phyloP scores from a whole-genome alignment of 164 flowering plant species.

The Chimonanthus salicifolius region DNA sequence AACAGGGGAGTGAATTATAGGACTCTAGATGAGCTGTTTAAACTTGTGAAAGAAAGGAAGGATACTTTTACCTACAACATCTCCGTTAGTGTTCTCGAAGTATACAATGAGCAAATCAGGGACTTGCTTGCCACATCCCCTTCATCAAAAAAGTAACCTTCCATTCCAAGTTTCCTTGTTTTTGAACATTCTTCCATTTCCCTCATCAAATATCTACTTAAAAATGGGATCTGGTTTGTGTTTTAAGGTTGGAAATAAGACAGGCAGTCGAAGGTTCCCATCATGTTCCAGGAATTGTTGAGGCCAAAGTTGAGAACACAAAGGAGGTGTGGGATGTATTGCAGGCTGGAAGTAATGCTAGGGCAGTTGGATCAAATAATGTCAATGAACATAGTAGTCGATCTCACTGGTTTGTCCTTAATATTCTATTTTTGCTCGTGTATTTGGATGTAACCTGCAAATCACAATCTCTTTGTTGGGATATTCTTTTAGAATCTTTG shows the following conservation, averaged over 20 bases:
- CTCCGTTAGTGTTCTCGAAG: conserved; percentile 90
- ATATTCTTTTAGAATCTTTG: too few species aligned
- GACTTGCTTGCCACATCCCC: conserved; percentile 68
- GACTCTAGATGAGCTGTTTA: conserved; percentile 69
- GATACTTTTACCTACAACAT: conserved; percentile 52
- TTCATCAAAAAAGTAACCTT: conserved; percentile 56
- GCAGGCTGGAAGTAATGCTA: conserved; percentile 76
- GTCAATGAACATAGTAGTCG: conserved; percentile 92
- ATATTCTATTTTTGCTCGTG: background rate
- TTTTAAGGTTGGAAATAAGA: conserved; percentile 70
- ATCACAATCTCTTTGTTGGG: too few species aligned
- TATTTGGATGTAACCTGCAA: background rate
- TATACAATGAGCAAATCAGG: conserved; percentile 87
- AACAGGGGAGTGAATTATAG: conserved; percentile 85
- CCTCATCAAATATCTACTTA: background rate
- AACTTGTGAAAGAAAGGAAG: conserved; percentile 49
- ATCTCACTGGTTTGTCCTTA: conserved; percentile 68
- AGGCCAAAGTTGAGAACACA: conserved; percentile 65
- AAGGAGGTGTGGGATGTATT: conserved; percentile 75
- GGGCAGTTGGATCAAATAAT: conserved; percentile 82
- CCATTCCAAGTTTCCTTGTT: background rate
- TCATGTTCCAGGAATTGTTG: conserved; percentile 81
- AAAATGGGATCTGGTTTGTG: background rate
- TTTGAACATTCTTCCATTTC: background rate
- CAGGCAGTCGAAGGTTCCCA: conserved; percentile 81